phyloP scores from a whole-genome alignment of 1,284 basidiomycete species.

The Rhodotorula sp. region DNA sequence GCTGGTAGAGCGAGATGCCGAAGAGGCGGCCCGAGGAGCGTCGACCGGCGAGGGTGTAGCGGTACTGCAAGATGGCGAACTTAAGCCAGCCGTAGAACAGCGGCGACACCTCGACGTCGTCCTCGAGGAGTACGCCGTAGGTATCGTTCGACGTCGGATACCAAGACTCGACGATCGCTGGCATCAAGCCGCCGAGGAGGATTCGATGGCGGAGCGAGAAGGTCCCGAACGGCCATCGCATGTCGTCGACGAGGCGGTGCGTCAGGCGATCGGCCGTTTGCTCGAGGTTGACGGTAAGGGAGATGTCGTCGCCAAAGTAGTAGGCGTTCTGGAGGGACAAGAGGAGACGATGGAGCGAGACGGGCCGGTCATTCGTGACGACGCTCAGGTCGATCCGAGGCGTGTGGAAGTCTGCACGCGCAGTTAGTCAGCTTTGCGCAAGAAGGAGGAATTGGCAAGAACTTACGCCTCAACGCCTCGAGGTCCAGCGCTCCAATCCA shows the following conservation, averaged over 20 bases:
- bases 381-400: constrained; percentile 67
- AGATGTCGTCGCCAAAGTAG: constrained; percentile 66
- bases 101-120: constrained; percentile 77
- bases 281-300: constrained; percentile 69
- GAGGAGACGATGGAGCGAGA: constrained; percentile 67
- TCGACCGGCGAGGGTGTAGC: constrained; percentile 52
- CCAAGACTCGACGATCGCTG: constrained; percentile 81
- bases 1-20: constrained; percentile 78
- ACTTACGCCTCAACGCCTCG: constrained; percentile 42
- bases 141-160: constrained; percentile 69
- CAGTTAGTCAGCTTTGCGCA: not conserved
- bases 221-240: constrained; percentile 60
- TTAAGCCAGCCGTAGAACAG: constrained; percentile 80
- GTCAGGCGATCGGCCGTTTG: constrained; percentile 67
- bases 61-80: constrained; percentile 67
- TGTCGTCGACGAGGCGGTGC: constrained; percentile 55
- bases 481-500: constrained; percentile 42
- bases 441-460: not conserved
- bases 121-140: constrained; percentile 74
- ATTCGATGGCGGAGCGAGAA: constrained; percentile 63
- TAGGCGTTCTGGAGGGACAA: constrained; percentile 60
- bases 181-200: constrained; percentile 69
- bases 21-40: constrained; percentile 56
- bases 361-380: constrained; percentile 71
- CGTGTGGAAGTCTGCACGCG: constrained; percentile 64